Evolutionary conservation across 2,329 filamentous ascomycete genomes (phyloP), one percentile per base, ranked within the genome.

Genomic region (Aaosphaeria pasadenensis): DNA sequence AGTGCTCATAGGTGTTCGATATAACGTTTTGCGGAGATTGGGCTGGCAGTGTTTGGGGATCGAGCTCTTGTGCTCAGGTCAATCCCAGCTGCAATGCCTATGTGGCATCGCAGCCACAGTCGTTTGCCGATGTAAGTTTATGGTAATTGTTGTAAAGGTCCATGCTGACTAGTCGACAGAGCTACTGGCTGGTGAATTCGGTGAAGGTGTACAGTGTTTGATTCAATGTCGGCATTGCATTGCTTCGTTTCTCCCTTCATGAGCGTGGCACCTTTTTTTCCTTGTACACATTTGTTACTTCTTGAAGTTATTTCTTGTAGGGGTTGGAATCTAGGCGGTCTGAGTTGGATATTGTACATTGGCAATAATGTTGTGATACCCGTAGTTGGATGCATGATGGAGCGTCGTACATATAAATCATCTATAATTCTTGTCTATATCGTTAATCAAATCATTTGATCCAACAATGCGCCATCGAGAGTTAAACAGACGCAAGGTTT

Each of bases 21-120:
- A 77, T 72, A 2, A 77, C 76, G 1, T 81, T 81, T 63, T 81
- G 78, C 51, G 79, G 79, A 32, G 75, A 78, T 45, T 82, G 79
- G 78, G 78, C 79, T 6, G 78, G 78, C 9, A 56, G 60, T 11
- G 71, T 75, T 2, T 80, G 69, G 68, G 57, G 59, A 7, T 59
- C 57, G 4, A 60, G 56, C 6, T 50, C 55, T 11, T 71, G 70
- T 47, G 54, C 66, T 7, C 36, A 51, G 35, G 46, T 56, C 2
- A 67, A 68, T 46, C 59, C 60, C 11, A 69, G 63, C 45, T 72
- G 70, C 44, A 61, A 59, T 41, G 67, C 62, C 30, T 72, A 71
- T 56, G 70, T 72, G 28, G 69, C 69, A 4, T 53, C 48, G 41
- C 63, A 71, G 53, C 70, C 69, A 6, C 62, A 69, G 44, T 62